These are phyloP conservation scores for Arabis alpina DNA, from an alignment of 345 rosid genomes.

Conservation along the genomic window DNA sequence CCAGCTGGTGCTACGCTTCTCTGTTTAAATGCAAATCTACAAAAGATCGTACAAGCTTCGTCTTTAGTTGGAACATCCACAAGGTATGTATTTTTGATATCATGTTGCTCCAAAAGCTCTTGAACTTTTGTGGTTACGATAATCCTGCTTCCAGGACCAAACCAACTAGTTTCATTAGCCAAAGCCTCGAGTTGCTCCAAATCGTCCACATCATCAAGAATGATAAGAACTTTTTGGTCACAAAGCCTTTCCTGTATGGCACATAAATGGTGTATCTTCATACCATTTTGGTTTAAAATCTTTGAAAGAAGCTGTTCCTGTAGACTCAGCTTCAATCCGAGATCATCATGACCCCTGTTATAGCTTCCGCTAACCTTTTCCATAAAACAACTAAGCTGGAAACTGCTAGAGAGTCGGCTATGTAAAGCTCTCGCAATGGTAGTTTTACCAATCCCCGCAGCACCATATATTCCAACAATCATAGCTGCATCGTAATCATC, in stretches of 20 bases:
- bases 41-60: too few relatives aligned
- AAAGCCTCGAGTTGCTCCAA: too few relatives aligned
- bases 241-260: background rate
- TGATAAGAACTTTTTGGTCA: too few relatives aligned
- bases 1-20: too few relatives aligned
- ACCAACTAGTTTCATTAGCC: too few relatives aligned
- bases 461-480: conserved; percentile 16
- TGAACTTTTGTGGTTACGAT: too few relatives aligned
- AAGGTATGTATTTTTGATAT: too few relatives aligned
- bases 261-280: background rate
- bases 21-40: too few relatives aligned
- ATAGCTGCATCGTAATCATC: background rate
- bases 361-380: background rate
- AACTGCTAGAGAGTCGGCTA: background rate
- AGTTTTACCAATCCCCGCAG: conserved; percentile 35
- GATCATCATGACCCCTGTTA: background rate
- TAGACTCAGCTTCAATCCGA: background rate
- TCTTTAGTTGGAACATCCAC: too few relatives aligned
- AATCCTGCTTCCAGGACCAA: too few relatives aligned
- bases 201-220: too few relatives aligned
- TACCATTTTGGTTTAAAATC: conserved; percentile 3
- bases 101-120: too few relatives aligned
- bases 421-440: conserved; percentile 16
- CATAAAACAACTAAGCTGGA: conserved; percentile 2
- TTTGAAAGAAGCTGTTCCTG: conserved; percentile 28